phyloP scores from a whole-genome alignment of 2,329 filamentous ascomycete genomes.

The Ophiosphaerella korrae region DNA sequence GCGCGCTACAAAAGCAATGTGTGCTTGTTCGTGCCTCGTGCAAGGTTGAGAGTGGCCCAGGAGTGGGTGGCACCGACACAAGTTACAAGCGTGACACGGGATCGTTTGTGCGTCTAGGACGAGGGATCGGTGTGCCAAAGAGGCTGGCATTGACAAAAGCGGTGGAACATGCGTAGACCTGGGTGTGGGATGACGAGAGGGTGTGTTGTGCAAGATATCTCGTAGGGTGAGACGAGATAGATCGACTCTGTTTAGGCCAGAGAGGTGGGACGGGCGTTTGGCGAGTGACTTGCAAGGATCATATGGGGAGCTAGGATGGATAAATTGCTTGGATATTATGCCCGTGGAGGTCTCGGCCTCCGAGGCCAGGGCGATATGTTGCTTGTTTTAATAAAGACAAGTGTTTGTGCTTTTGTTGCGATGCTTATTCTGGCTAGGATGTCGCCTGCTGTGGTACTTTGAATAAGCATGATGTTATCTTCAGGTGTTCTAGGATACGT shows the following conservation, averaged over 20 bases:
- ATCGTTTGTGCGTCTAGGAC: constrained; percentile 24
- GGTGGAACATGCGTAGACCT: constrained; percentile 29
- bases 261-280: background rate
- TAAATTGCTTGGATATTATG: too few species aligned
- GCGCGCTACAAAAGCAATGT: constrained; percentile 20
- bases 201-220: background rate
- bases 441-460: too few species aligned
- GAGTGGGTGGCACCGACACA: background rate
- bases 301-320: too few species aligned
- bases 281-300: too few species aligned
- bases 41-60: background rate
- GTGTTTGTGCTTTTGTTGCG: too few species aligned
- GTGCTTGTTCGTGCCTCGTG: constrained; percentile 4
- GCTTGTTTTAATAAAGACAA: too few species aligned
- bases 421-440: too few species aligned
- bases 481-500: too few species aligned
- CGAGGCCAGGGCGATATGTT: too few species aligned
- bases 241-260: background rate
- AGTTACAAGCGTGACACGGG: constrained; percentile 10
- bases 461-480: too few species aligned
- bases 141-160: constrained; percentile 17
- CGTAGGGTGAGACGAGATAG: constrained; percentile 3
- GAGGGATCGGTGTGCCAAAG: constrained; percentile 11
- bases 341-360: too few species aligned
- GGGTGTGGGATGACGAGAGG: background rate